Evolutionary conservation across 176 grass and related monocot genomes (phyloP), one percentile per base, ranked within the genome.

Genomic region (Bothriochloa decipiens): DNA sequence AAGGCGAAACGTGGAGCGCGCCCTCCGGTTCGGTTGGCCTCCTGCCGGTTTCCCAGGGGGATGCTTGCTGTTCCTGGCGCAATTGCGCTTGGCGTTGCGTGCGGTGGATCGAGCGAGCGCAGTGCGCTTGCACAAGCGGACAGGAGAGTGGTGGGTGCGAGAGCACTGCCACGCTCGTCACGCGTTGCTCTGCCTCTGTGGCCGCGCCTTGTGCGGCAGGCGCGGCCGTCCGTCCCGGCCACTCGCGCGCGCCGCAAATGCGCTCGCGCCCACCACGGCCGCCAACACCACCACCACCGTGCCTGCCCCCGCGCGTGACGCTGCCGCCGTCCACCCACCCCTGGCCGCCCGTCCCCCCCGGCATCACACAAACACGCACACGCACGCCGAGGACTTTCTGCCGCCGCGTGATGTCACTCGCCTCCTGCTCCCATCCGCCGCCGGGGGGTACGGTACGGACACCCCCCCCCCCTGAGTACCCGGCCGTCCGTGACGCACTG

Each of bases 401-500:
- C 22, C 70, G 58, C 39, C 66, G 46, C 20, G 45, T 27, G 75
- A 73, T 35, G 68, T 74, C 75, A 67, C 37, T 40, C 29, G 80
- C 65, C 1, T 37, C 68, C 67, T 18, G 3, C 60, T 28, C 32
- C 39, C 53, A 15, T 8, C 25, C 78, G 43, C 23, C 78, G 26
- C 43, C 47, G n/a, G n/a, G n/a, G n/a, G n/a, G n/a, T n/a, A n/a
- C n/a, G n/a, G n/a, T n/a, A n/a, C n/a, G n/a, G n/a, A n/a, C n/a
- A n/a, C n/a, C n/a, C n/a, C n/a, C n/a, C n/a, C n/a, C n/a, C n/a
- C n/a, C n/a, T n/a, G n/a, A n/a, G n/a, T n/a, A n/a, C n/a, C n/a
- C n/a, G 39, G 75, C 60, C 70, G 85, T 3, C 78, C 70, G 27
- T n/a, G n/a, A n/a, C n/a, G n/a, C n/a, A n/a, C n/a, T 76, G 71